Conservation (phyloP, 352 stramenopile genomes). For the Pythium myriotylum region DNA sequence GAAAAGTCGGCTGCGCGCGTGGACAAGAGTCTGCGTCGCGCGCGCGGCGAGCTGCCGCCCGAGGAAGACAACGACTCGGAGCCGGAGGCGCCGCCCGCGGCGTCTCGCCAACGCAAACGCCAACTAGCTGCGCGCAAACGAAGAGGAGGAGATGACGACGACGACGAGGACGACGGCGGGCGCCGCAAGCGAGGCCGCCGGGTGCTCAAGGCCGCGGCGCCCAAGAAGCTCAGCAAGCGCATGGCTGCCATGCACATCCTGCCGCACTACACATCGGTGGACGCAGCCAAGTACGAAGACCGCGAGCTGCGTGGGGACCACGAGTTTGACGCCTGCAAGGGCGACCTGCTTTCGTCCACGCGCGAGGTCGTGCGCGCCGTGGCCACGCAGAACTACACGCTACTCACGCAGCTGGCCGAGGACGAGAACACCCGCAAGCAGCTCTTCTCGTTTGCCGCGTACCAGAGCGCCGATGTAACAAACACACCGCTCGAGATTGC, state of each 20-base stretch:
- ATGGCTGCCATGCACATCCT: slow-evolving; percentile 43
- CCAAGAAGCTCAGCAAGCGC: slow-evolving; percentile 29
- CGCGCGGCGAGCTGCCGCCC: slow-evolving; percentile 32
- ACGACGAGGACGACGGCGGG: background rate
- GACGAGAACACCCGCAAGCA: slow-evolving; percentile 39
- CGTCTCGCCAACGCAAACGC: slow-evolving; percentile 20
- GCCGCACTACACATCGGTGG: slow-evolving; percentile 44
- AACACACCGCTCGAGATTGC: slow-evolving; percentile 60
- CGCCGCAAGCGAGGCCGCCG: slow-evolving; percentile 18
- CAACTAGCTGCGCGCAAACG: slow-evolving; percentile 3
- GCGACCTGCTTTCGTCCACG: slow-evolving; percentile 48
- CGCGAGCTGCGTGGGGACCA: slow-evolving; percentile 50
- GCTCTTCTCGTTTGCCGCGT: slow-evolving; percentile 50
- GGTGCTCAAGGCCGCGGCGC: slow-evolving; percentile 4
- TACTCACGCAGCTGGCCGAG: slow-evolving; percentile 57
- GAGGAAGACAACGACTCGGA: slow-evolving; percentile 31
- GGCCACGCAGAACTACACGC: slow-evolving; percentile 58
- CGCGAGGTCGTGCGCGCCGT: slow-evolving; percentile 68
- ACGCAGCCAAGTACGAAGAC: slow-evolving; percentile 61
- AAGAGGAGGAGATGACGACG: slow-evolving; percentile 9
- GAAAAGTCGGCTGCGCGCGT: slow-evolving; percentile 54
- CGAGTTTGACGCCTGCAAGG: slow-evolving; percentile 34
- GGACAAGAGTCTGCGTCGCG: slow-evolving; percentile 40
- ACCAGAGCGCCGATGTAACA: slow-evolving; percentile 48
- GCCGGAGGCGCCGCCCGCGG: slow-evolving; percentile 48